Evolutionary conservation across 441 rosid species (phyloP), one percentile per base, ranked within the genome.

Genomic region (Populus hybrid): DNA sequence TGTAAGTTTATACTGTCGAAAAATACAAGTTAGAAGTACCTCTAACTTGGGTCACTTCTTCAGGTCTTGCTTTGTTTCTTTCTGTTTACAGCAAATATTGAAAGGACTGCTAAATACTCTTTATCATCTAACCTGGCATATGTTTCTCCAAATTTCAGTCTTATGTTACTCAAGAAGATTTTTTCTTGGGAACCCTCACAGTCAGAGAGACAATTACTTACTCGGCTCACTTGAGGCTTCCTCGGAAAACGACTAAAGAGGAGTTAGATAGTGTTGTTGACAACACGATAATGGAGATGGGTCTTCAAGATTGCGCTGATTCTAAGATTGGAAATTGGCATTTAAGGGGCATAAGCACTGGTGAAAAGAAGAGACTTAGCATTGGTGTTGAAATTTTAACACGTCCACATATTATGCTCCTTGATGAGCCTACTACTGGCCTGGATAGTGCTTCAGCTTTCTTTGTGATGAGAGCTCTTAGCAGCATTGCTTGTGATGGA

Each of bases 401-500:
- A 28, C 30, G 30, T 28, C 32, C 32, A 30, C 4, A 3, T 30
- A 30, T 30, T 30, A 30, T 30, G 32, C 32, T 30, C 32, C 32
- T 30, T 30, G 32, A 30, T 30, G 32, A 30, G 32, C 32, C 32
- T 30, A 30, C 32, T 3, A 30, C 32, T 30, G 32, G 32, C 32
- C 32, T 30, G 32, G 32, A 30, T 30, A 30, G 32, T 30, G 32
- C 32, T 30, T 30, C 32, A 30, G 4, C 32, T 30, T 30, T 30
- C 32, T 3, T 30, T 30, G 32, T 92, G 68, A 83, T 85, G 63
- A 90, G 87, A 77, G 73, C 97, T 6, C 88, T 92, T 24, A 82
- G 92, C 65, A 89, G 81, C 75, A 85, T 89, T 10, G 94, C 93
- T 34, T 78, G 85, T 0, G 97, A 90, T 75, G 97, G 97, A 2